Percentiles rank a stretch among this genome's conserved stretches.
Evolutionary conservation across 2,329 filamentous ascomycete species (phyloP).

Genomic region (Cladophialophora bantiana): DNA sequence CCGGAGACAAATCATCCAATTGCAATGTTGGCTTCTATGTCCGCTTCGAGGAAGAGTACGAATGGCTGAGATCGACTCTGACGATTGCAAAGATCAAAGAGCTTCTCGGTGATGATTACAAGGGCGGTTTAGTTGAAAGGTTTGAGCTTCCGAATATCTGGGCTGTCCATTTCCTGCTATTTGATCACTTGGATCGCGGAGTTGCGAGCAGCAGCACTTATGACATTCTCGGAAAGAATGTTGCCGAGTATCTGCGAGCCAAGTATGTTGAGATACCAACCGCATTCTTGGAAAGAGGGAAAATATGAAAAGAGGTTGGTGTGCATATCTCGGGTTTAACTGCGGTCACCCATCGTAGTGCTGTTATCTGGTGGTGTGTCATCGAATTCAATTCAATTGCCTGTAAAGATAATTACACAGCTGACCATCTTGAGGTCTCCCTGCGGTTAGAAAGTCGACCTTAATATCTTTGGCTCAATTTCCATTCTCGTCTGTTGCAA

Average conservation of each 20-base stretch:
- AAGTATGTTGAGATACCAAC: slow-evolving; percentile 31
- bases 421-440: no score
- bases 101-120: slow-evolving; percentile 25
- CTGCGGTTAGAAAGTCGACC: no score
- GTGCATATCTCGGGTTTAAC: background rate
- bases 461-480: no score
- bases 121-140: slow-evolving; percentile 24
- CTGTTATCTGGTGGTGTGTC: background rate
- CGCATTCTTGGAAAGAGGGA: background rate
- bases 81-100: slow-evolving; percentile 24
- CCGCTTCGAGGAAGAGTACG: slow-evolving; percentile 51
- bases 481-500: no score
- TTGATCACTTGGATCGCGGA: slow-evolving; percentile 34
- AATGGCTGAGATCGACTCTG: slow-evolving; percentile 47
- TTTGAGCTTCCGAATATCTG: slow-evolving; percentile 28
- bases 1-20: slow-evolving; percentile 55
- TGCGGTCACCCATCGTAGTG: background rate
- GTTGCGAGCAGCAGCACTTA: slow-evolving; percentile 20
- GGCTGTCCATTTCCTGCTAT: slow-evolving; percentile 35
- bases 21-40: slow-evolving; percentile 58
- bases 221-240: slow-evolving; percentile 33
- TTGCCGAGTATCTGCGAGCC: slow-evolving; percentile 32
- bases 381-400: background rate
- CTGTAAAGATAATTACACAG: no score
- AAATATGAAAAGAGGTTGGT: background rate